Evolutionary conservation across 805 yeast species (phyloP), one percentile per base, ranked within the genome.

Genomic region (Sugiyamaella marilandica): DNA sequence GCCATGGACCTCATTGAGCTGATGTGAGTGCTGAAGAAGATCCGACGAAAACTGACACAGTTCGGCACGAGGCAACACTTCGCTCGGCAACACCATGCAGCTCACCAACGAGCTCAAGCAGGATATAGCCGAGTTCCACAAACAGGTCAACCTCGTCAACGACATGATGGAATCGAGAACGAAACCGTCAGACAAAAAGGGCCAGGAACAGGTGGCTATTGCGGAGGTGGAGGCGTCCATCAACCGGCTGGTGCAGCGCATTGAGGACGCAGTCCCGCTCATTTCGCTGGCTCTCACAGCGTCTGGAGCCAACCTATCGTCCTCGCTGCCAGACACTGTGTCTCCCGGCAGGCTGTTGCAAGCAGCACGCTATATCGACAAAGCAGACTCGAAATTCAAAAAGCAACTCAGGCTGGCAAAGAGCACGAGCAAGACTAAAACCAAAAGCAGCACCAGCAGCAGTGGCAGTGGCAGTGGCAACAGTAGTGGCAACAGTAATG

Each of bases 211-310:
- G 29, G 52, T 61, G 5, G 74, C 79, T 2, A 70, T 78, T 2
- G 68, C 63, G 36, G 58, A 67, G n/a, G 80, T 83, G 3, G 82
- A 81, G 54, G 62, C 51, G 1, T 76, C 76, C 50, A 80, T 85
- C 72, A 62, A 70, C 10, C 70, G 65, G 13, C 65, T 85, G 24
- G 59, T 83, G 21, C 60, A 59, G 0, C 72, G 82, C 47, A 82
- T 86, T 19, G 87, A 85, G 55, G 85, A 82, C 51, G 75, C 84
- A 0, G 79, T 86, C 29, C 94, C 94, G 0, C 71, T 84, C 31
- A 74, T 87, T 13, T 82, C 81, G 53, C 69, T 86, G 5, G 79
- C 91, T 0, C 65, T 86, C 43, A 76, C 83, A 1, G 83, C 91
- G 1, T 80, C 85, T 9, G 91, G 91, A 0, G 83, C 84, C 2